Conservation (phyloP, 2,329 filamentous ascomycete species). For the Cladophialophora yegresii region DNA sequence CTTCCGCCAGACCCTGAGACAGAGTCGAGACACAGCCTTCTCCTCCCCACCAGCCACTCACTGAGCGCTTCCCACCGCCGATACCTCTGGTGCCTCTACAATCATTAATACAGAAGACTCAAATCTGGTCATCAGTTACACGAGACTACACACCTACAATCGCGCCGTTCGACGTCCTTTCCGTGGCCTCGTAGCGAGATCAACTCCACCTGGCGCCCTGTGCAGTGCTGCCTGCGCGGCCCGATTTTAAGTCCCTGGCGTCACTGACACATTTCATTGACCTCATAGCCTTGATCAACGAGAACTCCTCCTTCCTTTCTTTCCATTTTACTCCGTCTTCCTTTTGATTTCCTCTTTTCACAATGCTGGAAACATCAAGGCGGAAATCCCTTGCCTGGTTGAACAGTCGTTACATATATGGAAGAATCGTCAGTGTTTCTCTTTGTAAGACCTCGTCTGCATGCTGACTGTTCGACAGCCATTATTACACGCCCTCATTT, state of each 20-base stretch:
- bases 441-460: not conserved
- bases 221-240: constrained; percentile 18
- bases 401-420: constrained; percentile 50
- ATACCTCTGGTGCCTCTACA: not conserved
- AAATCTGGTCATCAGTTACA: constrained; percentile 3
- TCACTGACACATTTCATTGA: constrained; percentile 24
- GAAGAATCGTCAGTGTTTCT: constrained; percentile 35
- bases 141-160: not conserved
- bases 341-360: constrained; percentile 30
- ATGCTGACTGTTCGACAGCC: constrained; percentile 59
- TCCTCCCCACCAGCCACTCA: not conserved
- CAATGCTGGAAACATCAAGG: constrained; percentile 47
- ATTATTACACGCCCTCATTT: constrained; percentile 78
- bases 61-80: not conserved
- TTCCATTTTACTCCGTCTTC: constrained; percentile 34
- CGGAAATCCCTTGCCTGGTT: constrained; percentile 48
- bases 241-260: constrained; percentile 19
- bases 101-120: not conserved
- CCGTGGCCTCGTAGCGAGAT: not conserved
- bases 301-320: constrained; percentile 1
- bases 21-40: not conserved
- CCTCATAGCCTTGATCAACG: constrained; percentile 17
- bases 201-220: constrained; percentile 6
- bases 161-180: not conserved
- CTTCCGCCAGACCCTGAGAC: constrained; percentile 13